These are phyloP conservation scores for Gamsiella multidivaricata DNA, from an alignment of 192 early-diverging fungal species.

Conservation along the genomic window DNA sequence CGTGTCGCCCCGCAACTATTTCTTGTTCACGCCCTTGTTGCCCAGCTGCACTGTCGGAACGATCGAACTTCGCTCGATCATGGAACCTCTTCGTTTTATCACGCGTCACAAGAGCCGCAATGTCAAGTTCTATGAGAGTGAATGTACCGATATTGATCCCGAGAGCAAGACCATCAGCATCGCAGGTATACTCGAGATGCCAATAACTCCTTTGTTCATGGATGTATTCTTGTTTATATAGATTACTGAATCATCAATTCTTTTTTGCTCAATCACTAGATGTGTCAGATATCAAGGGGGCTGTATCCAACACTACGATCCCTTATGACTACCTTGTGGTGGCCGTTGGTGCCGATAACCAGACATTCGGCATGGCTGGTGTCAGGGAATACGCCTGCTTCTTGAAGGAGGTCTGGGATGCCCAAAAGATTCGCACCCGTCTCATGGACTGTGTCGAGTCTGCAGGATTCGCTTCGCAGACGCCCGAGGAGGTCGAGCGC, in stretches of 20 bases:
- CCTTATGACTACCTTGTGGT: constrained; percentile 84
- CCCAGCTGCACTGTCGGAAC: constrained; percentile 88
- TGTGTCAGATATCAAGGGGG: constrained; percentile 76
- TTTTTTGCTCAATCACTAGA: constrained; percentile 54
- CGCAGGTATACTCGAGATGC: constrained; percentile 63
- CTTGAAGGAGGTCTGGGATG: constrained; percentile 83
- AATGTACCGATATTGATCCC: constrained; percentile 90
- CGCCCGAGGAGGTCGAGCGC: constrained; percentile 76
- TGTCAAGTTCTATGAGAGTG: constrained; percentile 90
- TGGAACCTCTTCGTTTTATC: constrained; percentile 88
- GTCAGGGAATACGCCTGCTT: constrained; percentile 81
- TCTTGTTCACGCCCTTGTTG: constrained; percentile 80
- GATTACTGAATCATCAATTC: no score
- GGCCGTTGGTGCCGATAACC: constrained; percentile 81
- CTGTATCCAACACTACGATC: constrained; percentile 63
- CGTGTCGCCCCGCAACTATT: constrained; percentile 89
- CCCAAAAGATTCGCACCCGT: constrained; percentile 78
- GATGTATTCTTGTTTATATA: neutral
- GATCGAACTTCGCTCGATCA: constrained; percentile 86
- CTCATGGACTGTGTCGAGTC: constrained; percentile 83
- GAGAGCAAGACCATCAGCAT: constrained; percentile 83
- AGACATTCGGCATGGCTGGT: constrained; percentile 84
- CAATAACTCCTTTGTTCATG: neutral
- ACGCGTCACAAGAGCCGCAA: constrained; percentile 88
- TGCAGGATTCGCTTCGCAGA: constrained; percentile 77